Evolutionary conservation across 2,329 filamentous ascomycete species (phyloP), one percentile per base, ranked within the genome.

Genomic region (Penicillium sp.): DNA sequence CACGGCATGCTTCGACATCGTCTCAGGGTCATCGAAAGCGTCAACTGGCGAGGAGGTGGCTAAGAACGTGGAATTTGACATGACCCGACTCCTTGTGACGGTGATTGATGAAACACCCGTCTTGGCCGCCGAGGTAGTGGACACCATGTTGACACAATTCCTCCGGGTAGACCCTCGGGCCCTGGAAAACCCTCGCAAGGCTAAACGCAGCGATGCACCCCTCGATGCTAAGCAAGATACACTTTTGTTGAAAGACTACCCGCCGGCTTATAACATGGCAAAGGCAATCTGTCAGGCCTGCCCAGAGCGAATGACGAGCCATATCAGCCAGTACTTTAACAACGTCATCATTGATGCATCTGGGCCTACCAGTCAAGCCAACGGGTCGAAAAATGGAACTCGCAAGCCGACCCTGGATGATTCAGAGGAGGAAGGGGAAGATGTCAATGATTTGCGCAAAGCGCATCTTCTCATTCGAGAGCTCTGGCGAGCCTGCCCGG

Each of bases 241-340:
- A 0, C 81, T 96, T 19, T 80, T 91, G n/a, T 80, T 91, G 52
- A 96, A 96, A 70, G 90, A 95, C 61, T 89, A 96, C 55, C 93
- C 95, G 1, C 87, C 92, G 16, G 93, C 95, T 1, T 99, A 99
- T 77, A 89, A 95, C 70, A 96, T 98, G 90, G 93, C 95, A 22
- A 96, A 96, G 76, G 90, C 90, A 2, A 88, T 99, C 45, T 99
- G 95, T 79, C 95, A 92, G 68, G 85, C 85, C 19, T 96, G 88
- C 65, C 87, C 90, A 1, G 93, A 97, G 65, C 96, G 96, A 75
- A 97, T 99, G 93, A 89, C 91, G 1, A 89, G 92, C 60, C 91
- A 96, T 65, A 89, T 98, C 55, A 93, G 91, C 64, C 92, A 96
- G 69, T 99, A 98, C 74, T 99, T 99, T 73, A 96, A 92, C 75